Evolutionary conservation across 257 asterid species (phyloP).

Genomic region (Nicotiana tomentosiformis): DNA sequence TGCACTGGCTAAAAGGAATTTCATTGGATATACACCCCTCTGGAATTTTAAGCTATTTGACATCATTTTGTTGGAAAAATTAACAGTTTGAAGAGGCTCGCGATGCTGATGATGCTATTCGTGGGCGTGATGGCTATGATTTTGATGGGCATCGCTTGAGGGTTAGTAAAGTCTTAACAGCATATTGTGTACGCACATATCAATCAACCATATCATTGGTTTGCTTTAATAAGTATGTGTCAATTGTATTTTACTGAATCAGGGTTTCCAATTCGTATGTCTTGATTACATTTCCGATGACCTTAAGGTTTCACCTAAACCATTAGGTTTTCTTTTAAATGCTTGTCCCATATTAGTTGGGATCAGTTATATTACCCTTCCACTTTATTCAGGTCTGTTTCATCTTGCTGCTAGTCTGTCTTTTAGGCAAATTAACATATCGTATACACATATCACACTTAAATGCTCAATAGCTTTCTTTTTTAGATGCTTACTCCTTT

Average conservation of each 20-base stretch:
- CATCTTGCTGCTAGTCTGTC: background rate
- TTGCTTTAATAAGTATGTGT: background rate
- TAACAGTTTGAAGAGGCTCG: slow-evolving; percentile 92
- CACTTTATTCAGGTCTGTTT: background rate
- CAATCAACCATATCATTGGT: background rate
- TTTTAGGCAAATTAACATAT: background rate
- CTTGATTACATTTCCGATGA: background rate
- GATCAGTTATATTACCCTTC: background rate
- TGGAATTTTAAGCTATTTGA: background rate
- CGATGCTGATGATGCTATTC: slow-evolving; percentile 99
- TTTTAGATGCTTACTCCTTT: background rate
- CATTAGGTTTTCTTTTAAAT: background rate
- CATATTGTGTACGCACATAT: background rate
- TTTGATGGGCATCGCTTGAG: slow-evolving; percentile 94
- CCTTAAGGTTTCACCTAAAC: background rate
- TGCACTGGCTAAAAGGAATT: background rate
- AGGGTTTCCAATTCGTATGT: background rate
- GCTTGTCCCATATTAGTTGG: background rate
- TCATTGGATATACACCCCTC: background rate
- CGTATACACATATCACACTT: background rate
- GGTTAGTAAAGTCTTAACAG: slow-evolving; percentile 38
- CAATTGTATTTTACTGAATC: background rate
- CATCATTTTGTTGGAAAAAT: background rate
- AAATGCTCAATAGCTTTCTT: background rate
- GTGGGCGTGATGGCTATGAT: slow-evolving; percentile 99